Conservation (phyloP, 1,284 basidiomycete species). For the Cerioporus squamosus region DNA sequence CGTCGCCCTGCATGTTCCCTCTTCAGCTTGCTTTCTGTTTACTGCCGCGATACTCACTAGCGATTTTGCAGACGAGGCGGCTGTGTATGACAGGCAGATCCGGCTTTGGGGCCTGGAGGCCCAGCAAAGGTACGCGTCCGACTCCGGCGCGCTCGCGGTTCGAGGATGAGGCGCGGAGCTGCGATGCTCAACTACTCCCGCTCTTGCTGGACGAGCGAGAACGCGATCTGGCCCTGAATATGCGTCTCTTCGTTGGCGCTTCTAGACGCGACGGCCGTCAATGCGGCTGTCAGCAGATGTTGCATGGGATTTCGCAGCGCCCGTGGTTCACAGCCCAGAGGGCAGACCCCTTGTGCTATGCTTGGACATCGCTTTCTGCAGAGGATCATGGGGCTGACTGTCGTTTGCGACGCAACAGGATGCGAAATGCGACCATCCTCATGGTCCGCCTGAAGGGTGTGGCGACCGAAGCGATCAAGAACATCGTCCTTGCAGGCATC, state of each 20-base stretch:
- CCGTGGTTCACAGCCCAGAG: background rate
- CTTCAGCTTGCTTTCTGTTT: too few species aligned
- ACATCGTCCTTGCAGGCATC: constrained; percentile 82
- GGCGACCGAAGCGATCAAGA: constrained; percentile 97
- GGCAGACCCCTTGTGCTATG: constrained; percentile 4
- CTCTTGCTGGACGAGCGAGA: background rate
- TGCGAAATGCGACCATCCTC: constrained; percentile 92
- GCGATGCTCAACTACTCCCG: background rate
- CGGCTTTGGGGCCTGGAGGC: constrained; percentile 98
- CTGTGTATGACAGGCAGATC: constrained; percentile 96
- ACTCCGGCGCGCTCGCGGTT: too few species aligned
- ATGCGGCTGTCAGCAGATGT: constrained; percentile 4
- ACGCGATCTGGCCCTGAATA: background rate
- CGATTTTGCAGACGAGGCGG: constrained; percentile 68
- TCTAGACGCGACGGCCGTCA: background rate
- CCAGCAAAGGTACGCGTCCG: constrained; percentile 83
- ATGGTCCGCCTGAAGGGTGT: constrained; percentile 83
- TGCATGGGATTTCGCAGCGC: constrained; percentile 10
- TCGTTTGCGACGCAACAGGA: constrained; percentile 51
- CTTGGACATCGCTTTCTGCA: background rate
- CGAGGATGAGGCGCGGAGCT: background rate
- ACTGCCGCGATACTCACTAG: background rate
- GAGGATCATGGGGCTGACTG: constrained; percentile 8
- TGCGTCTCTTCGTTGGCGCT: background rate
- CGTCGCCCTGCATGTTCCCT: too few species aligned